Evolutionary conservation across 176 grass and related monocot genomes (phyloP).

Genomic region (Phyllostachys edulis): DNA sequence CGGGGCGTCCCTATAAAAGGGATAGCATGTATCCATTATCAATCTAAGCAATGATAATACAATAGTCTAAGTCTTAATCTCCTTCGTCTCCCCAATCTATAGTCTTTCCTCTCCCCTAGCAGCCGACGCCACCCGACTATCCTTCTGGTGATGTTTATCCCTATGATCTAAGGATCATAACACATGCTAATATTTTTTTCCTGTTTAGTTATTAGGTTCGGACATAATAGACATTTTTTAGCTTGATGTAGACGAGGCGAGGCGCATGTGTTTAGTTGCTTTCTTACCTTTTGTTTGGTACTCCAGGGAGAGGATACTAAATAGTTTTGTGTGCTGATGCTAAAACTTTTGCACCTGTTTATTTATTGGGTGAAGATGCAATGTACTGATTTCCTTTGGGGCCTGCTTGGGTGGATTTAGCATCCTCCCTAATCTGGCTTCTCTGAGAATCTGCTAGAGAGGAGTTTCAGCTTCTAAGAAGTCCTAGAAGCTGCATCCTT

Average conservation of each 20-base stretch:
- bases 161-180: no score
- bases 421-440: neutral
- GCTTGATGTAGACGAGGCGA: neutral
- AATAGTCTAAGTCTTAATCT: no score
- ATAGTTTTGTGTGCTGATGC: neutral
- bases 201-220: neutral
- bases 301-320: neutral
- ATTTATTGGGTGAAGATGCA: neutral
- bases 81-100: no score
- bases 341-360: neutral
- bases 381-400: neutral
- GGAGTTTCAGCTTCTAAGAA: neutral
- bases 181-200: neutral
- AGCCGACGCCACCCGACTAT: no score
- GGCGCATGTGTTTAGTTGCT: neutral
- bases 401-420: neutral
- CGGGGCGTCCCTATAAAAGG: no score
- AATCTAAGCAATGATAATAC: no score
- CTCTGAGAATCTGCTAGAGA: constrained; percentile 3
- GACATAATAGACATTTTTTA: neutral
- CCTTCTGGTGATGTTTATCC: no score
- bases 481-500: neutral
- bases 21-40: no score
- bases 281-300: neutral
- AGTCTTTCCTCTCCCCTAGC: no score